A percentile compares a stretch with the other conserved stretches of the same genome.
Conservation (phyloP, 106 monocot species). For the Apostasia ramifera region DNA sequence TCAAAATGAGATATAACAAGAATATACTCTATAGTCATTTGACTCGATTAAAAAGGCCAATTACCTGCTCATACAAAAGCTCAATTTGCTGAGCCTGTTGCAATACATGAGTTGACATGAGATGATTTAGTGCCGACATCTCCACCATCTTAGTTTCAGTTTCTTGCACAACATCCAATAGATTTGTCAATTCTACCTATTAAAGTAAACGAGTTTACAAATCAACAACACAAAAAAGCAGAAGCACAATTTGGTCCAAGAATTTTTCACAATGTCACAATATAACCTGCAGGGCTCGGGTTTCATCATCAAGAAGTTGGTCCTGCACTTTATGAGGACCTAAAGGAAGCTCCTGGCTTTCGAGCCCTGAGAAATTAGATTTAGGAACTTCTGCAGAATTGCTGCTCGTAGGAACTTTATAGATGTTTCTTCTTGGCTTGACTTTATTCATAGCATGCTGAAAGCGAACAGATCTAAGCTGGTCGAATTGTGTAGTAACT, state of each 20-base stretch:
- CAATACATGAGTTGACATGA: slow-evolving; percentile 95
- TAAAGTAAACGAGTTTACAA: too few species aligned
- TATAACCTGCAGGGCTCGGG: slow-evolving; percentile 71
- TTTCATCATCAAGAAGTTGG: slow-evolving; percentile 88
- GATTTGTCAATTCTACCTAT: slow-evolving; percentile 70
- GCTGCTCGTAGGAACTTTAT: slow-evolving; percentile 13
- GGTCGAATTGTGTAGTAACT: slow-evolving; percentile 83
- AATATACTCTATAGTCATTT: too few species aligned
- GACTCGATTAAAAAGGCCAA: too few species aligned
- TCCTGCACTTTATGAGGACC: slow-evolving; percentile 39
- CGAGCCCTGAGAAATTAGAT: slow-evolving; percentile 24
- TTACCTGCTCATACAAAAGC: slow-evolving; percentile 80
- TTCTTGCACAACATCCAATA: slow-evolving; percentile 93
- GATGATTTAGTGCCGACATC: slow-evolving; percentile 91
- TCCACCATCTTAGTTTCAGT: slow-evolving; percentile 96
- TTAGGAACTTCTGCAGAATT: slow-evolving; percentile 27
- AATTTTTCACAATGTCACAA: not conserved
- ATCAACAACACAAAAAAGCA: not conserved
- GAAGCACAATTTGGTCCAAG: not conserved
- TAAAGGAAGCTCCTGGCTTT: slow-evolving; percentile 22
- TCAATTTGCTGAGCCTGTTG: slow-evolving; percentile 96
- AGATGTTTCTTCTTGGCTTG: slow-evolving; percentile 67
- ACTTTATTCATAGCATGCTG: slow-evolving; percentile 74
- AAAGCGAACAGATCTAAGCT: slow-evolving; percentile 77
- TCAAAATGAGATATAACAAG: too few species aligned